phyloP scores from a whole-genome alignment of 1,284 basidiomycete genomes.

The Peniophora sp. region DNA sequence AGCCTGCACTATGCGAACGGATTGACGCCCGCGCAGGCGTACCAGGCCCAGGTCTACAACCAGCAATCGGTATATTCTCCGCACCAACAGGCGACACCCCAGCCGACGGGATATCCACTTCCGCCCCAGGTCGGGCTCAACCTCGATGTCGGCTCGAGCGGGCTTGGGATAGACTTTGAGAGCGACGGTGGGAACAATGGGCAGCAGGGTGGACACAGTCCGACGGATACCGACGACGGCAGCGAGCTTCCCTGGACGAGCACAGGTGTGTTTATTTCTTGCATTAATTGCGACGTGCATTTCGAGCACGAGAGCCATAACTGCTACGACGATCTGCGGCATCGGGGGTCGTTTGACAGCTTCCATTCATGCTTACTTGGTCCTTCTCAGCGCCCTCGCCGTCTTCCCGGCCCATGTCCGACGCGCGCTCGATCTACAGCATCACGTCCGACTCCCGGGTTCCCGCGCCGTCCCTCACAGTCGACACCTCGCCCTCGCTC shows the following conservation, averaged over 20 bases:
- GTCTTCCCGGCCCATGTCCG: conserved; percentile 10
- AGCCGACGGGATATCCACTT: neutral
- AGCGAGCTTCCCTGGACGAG: conserved; percentile 58
- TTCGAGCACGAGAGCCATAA: neutral
- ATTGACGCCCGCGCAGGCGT: conserved; percentile 70
- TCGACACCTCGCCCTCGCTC: conserved; percentile 26
- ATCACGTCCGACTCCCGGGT: conserved; percentile 10
- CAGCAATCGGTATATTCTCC: conserved; percentile 11
- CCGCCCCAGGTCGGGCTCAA: conserved; percentile 7
- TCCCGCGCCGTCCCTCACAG: conserved; percentile 36
- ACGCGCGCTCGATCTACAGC: conserved; percentile 10
- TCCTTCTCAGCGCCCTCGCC: conserved; percentile 7
- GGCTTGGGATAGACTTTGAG: conserved; percentile 38
- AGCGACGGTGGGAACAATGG: conserved; percentile 16
- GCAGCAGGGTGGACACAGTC: conserved; percentile 13
- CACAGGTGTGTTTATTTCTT: conserved; percentile 9
- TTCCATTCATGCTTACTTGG: conserved; percentile 3
- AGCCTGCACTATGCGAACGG: conserved; percentile 26
- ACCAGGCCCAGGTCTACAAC: conserved; percentile 64
- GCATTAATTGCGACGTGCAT: neutral
- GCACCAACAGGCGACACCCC: conserved; percentile 1
- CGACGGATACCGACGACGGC: conserved; percentile 38
- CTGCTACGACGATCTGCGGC: neutral
- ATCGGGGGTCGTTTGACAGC: neutral
- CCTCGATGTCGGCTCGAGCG: neutral